Percentiles rank a stretch among this genome's conserved stretches.
Evolutionary conservation across 2,329 filamentous ascomycete species (phyloP).

Genomic region (Sclerotinia trifoliorum): DNA sequence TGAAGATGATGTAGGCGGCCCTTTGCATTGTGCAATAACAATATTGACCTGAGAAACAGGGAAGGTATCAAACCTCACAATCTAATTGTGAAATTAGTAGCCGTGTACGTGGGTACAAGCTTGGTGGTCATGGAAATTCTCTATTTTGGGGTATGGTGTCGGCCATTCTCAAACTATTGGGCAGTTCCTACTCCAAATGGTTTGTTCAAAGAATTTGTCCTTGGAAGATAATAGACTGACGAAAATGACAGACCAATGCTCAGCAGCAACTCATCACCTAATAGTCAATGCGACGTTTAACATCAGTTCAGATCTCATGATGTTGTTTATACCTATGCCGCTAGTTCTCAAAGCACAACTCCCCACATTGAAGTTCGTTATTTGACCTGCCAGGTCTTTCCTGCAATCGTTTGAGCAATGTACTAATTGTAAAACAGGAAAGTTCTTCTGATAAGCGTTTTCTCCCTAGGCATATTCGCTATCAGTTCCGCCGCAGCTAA

Average conservation of each 20-base stretch:
- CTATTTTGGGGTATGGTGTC: slow-evolving; percentile 53
- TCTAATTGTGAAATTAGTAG: slow-evolving; percentile 49
- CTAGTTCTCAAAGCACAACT: slow-evolving; percentile 48
- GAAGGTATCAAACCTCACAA: slow-evolving; percentile 40
- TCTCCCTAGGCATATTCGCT: slow-evolving; percentile 49
- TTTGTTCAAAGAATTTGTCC: slow-evolving; percentile 35
- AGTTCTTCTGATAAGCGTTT: slow-evolving; percentile 49
- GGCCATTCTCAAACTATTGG: slow-evolving; percentile 58
- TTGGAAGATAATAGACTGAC: neutral
- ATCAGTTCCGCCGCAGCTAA: slow-evolving; percentile 53
- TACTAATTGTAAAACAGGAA: slow-evolving; percentile 43
- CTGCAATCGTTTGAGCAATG: neutral
- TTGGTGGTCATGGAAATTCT: slow-evolving; percentile 53
- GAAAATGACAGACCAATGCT: slow-evolving; percentile 50
- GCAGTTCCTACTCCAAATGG: slow-evolving; percentile 52
- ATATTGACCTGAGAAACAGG: neutral
- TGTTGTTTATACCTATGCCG: slow-evolving; percentile 58
- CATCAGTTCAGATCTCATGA: slow-evolving; percentile 58
- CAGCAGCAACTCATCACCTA: slow-evolving; percentile 55
- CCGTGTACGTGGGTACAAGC: slow-evolving; percentile 48
- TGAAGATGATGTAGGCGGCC: slow-evolving; percentile 48
- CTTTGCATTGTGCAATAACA: neutral
- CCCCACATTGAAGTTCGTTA: slow-evolving; percentile 33
- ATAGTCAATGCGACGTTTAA: slow-evolving; percentile 60
- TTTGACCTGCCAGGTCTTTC: slow-evolving; percentile 43